phyloP scores from a whole-genome alignment of 1,284 basidiomycete genomes.

The Entoloma clypeatum region DNA sequence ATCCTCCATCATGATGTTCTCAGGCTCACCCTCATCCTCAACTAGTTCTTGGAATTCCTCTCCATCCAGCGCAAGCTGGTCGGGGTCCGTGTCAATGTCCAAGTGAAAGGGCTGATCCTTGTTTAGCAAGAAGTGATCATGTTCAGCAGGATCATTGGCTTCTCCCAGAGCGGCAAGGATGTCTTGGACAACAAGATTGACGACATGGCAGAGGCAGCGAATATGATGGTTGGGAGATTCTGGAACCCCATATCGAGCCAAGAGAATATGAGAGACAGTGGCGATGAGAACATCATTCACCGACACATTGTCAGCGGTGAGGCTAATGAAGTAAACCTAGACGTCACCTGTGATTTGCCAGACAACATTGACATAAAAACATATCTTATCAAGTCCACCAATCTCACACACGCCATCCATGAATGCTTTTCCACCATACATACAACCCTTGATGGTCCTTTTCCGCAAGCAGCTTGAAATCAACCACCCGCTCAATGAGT shows the following conservation, averaged over 20 bases:
- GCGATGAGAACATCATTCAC: background rate
- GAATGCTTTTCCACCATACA: conserved; percentile 26
- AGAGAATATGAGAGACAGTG: background rate
- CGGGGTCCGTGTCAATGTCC: too few species aligned
- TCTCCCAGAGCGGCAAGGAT: background rate
- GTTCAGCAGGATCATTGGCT: background rate
- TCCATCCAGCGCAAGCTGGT: background rate
- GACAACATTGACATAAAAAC: background rate
- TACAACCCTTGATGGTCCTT: too few species aligned
- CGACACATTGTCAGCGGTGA: background rate
- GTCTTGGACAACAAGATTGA: background rate
- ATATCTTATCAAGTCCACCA: conserved; percentile 23
- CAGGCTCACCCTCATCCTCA: conserved; percentile 2
- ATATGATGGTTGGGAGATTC: background rate
- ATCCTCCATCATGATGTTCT: conserved; percentile 5
- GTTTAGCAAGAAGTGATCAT: background rate
- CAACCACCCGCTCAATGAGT: too few species aligned
- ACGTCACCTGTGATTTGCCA: background rate
- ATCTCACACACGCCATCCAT: conserved; percentile 15
- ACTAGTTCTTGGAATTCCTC: conserved; percentile 5
- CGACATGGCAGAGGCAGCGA: too few species aligned
- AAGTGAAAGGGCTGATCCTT: conserved; percentile 2
- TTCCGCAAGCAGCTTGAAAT: too few species aligned
- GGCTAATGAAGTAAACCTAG: background rate
- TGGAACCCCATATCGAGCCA: background rate